Evolutionary conservation across 139 green algal genomes (phyloP), one percentile per base, ranked within the genome.

Genomic region (Tetratostichococcus sp.): DNA sequence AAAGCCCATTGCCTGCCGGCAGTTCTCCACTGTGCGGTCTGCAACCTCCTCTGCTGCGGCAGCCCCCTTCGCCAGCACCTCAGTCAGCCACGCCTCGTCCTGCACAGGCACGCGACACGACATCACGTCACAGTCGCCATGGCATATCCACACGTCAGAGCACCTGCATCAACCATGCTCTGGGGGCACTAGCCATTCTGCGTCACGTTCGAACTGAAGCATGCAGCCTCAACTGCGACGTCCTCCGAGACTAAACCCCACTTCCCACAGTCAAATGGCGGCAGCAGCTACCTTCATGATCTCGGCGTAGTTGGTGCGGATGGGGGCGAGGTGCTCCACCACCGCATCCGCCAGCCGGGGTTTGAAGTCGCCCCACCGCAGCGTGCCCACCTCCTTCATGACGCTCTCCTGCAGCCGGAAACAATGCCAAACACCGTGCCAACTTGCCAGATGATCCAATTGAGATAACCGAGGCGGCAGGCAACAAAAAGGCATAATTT

Each of bases 311-410:
- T 73, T 79, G 25, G 70, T 35, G 77, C 99, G 95, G 65, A 99
- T 92, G 35, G 95, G 95, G 35, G 84, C 68, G 69, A 99, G 77
- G 80, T 97, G 93, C 43, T 87, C 93, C 21, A 98, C 83, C 14
- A 98, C 43, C 0, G 95, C 94, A n/a, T 99, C 96, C 17, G 93
- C 87, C 31, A 99, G 91, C 72, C 78, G 34, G 6, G 92, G 92
- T 80, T 99, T 99, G 89, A 99, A 99, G 26, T 90, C 77, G 23
- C 96, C 93, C 96, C 96, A 99, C 11, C 85, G 85, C 86, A 98
- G 86, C 67, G 43, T 26, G 0, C 62, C 78, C 8, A 91, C 84
- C 72, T 98, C 94, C 0, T 74, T 67, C 1, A 86, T 4, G 30
- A 92, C 86, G 31, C 79, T 82, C 67, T 94, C 88, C 62, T 79